phyloP scores from a whole-genome alignment of 2,329 filamentous ascomycete species.

The Rutstroemia sp. region DNA sequence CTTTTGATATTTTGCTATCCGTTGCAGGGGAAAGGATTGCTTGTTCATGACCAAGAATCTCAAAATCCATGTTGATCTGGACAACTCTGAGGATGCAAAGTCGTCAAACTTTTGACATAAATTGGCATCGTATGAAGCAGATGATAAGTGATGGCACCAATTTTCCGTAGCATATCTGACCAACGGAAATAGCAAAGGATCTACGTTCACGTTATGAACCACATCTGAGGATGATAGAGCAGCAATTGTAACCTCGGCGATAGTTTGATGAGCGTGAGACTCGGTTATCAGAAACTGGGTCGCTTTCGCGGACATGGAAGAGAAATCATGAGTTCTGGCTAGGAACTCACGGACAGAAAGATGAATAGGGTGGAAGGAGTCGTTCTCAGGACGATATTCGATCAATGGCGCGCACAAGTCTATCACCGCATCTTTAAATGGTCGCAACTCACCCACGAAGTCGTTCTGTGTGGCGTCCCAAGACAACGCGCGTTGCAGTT shows the following conservation, averaged over 20 bases:
- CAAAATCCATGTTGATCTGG: conserved; percentile 5
- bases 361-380: background rate
- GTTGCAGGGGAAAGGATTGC: conserved; percentile 2
- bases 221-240: background rate
- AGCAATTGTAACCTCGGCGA: background rate
- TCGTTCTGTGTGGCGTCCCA: background rate
- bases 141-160: conserved; percentile 6
- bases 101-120: background rate
- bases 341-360: conserved; percentile 2
- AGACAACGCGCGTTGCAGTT: conserved; percentile 1
- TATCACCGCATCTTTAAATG: conserved; percentile 4
- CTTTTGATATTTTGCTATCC: conserved; percentile 5
- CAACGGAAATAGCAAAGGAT: background rate
- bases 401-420: conserved; percentile 3
- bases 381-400: conserved; percentile 1
- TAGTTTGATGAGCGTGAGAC: conserved; percentile 1
- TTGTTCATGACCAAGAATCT: background rate
- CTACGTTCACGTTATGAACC: background rate
- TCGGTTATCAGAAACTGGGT: conserved; percentile 6
- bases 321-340: background rate
- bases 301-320: conserved; percentile 4
- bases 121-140: background rate
- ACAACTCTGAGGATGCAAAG: background rate
- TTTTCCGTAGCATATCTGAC: conserved; percentile 3
- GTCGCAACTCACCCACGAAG: background rate